A percentile compares a stretch with the other conserved stretches of the same genome.
Evolutionary conservation across 2,329 filamentous ascomycete genomes (phyloP).

Genomic region (Colletotrichum sp.): DNA sequence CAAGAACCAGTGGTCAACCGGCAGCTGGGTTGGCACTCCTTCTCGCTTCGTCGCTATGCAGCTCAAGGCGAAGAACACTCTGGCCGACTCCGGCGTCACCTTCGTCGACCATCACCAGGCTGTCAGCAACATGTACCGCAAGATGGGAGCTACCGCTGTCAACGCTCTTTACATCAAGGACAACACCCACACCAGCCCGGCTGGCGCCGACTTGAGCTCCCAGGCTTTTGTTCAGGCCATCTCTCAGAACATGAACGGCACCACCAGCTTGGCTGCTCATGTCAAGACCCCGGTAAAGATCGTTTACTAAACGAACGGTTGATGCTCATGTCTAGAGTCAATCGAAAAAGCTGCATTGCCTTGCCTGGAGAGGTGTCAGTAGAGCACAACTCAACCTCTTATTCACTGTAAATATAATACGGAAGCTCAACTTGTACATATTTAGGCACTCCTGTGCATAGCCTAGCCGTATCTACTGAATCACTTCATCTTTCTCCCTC

Average conservation of each 20-base stretch:
- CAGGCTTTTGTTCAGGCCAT: constrained; percentile 52
- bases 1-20: constrained; percentile 65
- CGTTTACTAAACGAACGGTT: constrained; percentile 6
- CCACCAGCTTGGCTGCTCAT: constrained; percentile 27
- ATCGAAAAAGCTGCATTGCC: not conserved
- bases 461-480: not conserved
- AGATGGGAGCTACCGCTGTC: constrained; percentile 53
- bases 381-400: not conserved
- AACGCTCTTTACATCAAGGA: constrained; percentile 62
- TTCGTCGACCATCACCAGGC: constrained; percentile 67
- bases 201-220: constrained; percentile 59
- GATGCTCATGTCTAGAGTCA: not conserved
- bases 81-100: constrained; percentile 41
- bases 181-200: constrained; percentile 66
- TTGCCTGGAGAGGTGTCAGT: not conserved
- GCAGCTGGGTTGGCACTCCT: constrained; percentile 51
- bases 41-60: constrained; percentile 61
- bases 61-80: constrained; percentile 35
- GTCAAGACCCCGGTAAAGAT: constrained; percentile 26
- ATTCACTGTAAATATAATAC: not conserved
- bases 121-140: constrained; percentile 56
- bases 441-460: not conserved
- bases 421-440: not conserved
- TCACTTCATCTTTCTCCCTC: not conserved
- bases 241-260: constrained; percentile 32